Evolutionary conservation across 208 protist species (phyloP).

Genomic region (Herpetomonas samuelpessoai): DNA sequence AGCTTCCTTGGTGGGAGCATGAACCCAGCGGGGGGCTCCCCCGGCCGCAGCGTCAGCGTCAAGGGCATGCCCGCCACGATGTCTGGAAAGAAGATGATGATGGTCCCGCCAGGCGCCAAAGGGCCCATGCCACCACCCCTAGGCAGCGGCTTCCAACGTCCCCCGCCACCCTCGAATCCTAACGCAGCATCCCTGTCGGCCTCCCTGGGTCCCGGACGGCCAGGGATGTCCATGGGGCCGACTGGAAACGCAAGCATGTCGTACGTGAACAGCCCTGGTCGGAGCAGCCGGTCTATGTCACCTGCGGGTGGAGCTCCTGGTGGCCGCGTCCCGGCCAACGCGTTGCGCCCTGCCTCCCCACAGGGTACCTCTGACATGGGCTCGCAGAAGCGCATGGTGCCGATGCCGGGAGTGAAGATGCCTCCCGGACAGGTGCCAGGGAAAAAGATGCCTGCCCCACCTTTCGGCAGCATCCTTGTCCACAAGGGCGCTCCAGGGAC

Average conservation of each 20-base stretch:
- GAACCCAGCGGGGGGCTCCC: not conserved
- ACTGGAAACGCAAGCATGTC: no score
- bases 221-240: constrained; percentile 2
- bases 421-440: not conserved
- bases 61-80: not conserved
- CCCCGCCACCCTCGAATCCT: no score
- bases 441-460: not conserved
- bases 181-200: not conserved
- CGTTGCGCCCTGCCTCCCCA: not conserved
- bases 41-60: no score
- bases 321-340: not conserved
- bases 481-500: not conserved
- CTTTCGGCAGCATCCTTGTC: not conserved
- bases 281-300: no score
- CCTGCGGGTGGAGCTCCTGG: not conserved
- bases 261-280: no score
- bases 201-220: constrained; percentile 4
- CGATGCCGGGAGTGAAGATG: no score
- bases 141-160: not conserved
- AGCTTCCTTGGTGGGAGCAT: constrained; percentile 7
- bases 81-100: not conserved
- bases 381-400: not conserved
- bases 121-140: constrained; percentile 9
- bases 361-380: not conserved
- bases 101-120: constrained; percentile 4